Percentiles rank a stretch among this genome's conserved stretches.
Evolutionary conservation across 805 yeast species (phyloP).

Genomic region (Yamadazyma takamatsuzukensis): DNA sequence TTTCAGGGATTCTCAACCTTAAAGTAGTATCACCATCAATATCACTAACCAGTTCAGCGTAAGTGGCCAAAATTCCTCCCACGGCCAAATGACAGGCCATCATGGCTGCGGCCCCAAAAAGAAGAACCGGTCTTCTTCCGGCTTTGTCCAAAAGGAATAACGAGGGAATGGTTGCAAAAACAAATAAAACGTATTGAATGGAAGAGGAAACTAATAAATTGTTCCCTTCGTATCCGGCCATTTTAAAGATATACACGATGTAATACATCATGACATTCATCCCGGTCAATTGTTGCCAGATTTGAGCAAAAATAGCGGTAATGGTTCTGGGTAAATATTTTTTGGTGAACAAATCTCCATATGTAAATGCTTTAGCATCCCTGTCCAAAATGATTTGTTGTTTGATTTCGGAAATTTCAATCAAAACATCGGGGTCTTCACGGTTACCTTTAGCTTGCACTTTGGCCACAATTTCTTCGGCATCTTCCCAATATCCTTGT

Average conservation of each 20-base stretch:
- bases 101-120: slow-evolving; percentile 44
- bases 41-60: slow-evolving; percentile 26
- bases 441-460: slow-evolving; percentile 24
- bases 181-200: slow-evolving; percentile 51
- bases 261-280: slow-evolving; percentile 67
- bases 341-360: slow-evolving; percentile 46
- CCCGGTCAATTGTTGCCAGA: slow-evolving; percentile 61
- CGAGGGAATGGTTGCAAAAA: slow-evolving; percentile 56
- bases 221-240: slow-evolving; percentile 57
- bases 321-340: slow-evolving; percentile 45
- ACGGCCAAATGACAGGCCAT: slow-evolving; percentile 30
- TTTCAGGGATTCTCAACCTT: slow-evolving; percentile 28
- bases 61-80: slow-evolving; percentile 34
- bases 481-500: slow-evolving; percentile 27
- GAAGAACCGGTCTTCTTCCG: slow-evolving; percentile 61
- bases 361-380: slow-evolving; percentile 39
- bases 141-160: slow-evolving; percentile 51
- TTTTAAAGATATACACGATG: slow-evolving; percentile 57
- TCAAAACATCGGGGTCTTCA: slow-evolving; percentile 24
- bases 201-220: slow-evolving; percentile 50
- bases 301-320: slow-evolving; percentile 48
- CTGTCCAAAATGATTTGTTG: slow-evolving; percentile 48
- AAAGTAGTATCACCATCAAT: slow-evolving; percentile 25
- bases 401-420: slow-evolving; percentile 27
- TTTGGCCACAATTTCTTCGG: slow-evolving; percentile 25